Evolutionary conservation across 805 yeast genomes (phyloP).

Genomic region (Blastobotrys mokoenaii): DNA sequence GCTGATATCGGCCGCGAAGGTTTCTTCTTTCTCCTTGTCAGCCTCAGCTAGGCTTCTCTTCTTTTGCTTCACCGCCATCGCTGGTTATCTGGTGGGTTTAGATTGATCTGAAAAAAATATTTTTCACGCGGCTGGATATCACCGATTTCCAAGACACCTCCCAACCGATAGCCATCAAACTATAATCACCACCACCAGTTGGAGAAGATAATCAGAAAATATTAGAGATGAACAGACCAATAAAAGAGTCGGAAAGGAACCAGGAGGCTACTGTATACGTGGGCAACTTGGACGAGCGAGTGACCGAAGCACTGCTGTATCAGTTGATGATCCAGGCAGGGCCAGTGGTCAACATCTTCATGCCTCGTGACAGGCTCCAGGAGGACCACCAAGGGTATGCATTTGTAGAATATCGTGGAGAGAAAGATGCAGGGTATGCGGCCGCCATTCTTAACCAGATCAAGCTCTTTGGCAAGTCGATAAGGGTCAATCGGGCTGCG

Average conservation of each 20-base stretch:
- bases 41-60: constrained; percentile 4
- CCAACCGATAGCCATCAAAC: not conserved
- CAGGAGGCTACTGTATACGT: constrained; percentile 62
- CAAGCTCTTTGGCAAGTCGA: constrained; percentile 48
- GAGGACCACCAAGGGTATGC: constrained; percentile 80
- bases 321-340: constrained; percentile 83
- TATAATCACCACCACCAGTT: no score
- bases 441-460: constrained; percentile 51
- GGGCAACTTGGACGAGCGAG: constrained; percentile 75
- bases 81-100: not conserved
- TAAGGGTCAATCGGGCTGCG: constrained; percentile 50
- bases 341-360: constrained; percentile 57
- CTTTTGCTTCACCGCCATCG: not conserved
- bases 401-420: constrained; percentile 60
- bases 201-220: no score
- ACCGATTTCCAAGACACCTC: not conserved
- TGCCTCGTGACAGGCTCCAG: constrained; percentile 73
- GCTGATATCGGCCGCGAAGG: constrained; percentile 7
- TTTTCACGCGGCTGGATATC: not conserved
- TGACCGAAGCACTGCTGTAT: constrained; percentile 60
- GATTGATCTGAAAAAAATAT: constrained; percentile 2
- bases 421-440: constrained; percentile 64
- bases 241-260: constrained; percentile 41
- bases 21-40: constrained; percentile 12
- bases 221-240: constrained; percentile 12